Conservation (phyloP, 1,284 basidiomycete genomes). For the Ustilago trichophora region DNA sequence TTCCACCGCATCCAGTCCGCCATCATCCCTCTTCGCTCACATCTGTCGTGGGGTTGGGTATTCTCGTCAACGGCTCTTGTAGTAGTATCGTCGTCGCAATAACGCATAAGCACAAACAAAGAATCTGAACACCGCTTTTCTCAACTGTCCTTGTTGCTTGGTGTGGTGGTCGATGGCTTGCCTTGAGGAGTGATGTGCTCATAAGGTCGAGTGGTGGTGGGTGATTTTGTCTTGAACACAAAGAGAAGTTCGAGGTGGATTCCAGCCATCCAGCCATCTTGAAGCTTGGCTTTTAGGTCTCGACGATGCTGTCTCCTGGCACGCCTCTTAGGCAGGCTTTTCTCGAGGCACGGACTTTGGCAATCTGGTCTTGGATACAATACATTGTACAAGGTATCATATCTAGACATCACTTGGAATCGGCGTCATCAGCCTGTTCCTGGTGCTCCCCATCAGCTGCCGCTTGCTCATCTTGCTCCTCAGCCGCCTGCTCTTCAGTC, state of each 20-base stretch:
- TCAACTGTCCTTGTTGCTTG: neutral
- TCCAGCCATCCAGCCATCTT: too few relatives aligned
- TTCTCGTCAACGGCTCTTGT: conserved; percentile 42
- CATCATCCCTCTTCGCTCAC: conserved; percentile 22
- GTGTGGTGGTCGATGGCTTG: neutral
- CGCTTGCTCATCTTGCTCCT: neutral
- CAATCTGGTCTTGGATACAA: too few relatives aligned
- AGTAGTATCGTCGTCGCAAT: conserved; percentile 36
- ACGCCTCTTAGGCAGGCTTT: too few relatives aligned
- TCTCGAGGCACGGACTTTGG: too few relatives aligned
- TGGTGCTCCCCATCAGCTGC: conserved; percentile 1
- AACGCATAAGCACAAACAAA: conserved; percentile 22
- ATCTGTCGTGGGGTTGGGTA: conserved; percentile 10
- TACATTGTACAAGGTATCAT: neutral
- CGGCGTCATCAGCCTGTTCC: conserved; percentile 2
- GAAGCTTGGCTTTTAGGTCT: too few relatives aligned
- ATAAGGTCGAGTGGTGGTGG: neutral
- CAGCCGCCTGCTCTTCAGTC: neutral
- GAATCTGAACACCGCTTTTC: conserved; percentile 19
- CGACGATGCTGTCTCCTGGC: too few relatives aligned
- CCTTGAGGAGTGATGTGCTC: too few relatives aligned
- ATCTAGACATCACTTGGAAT: neutral
- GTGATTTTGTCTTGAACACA: too few relatives aligned
- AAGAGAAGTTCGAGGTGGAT: too few relatives aligned
- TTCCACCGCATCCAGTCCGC: conserved; percentile 31